Base-by-base conservation (phyloP, 2,329 filamentous ascomycete genomes). In the Pezicula neosporulosa region DNA sequence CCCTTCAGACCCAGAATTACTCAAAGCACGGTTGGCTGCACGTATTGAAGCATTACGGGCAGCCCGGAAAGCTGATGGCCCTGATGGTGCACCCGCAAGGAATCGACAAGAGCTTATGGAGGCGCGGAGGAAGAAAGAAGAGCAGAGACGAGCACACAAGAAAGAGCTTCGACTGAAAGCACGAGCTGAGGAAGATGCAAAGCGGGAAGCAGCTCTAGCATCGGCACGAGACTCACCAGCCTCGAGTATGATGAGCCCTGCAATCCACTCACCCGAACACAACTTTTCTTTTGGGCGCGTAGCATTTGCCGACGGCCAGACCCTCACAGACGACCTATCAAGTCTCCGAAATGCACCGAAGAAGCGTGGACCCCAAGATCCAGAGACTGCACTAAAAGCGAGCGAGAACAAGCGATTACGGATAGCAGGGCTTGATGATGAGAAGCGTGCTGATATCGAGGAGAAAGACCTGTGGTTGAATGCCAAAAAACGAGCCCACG, bases 381-480 rank as follows among this genome's bases (percentile, higher is more conserved):
- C 89, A 44, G 89, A 89, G 66, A 90, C 90, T 1, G 90, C 92
- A 6, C 82, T 99, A n/a, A 80, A 87, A 61, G 89, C 89, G 48
- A 84, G 90, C 1, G 86, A 97, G 71, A 89, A 90, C 64, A 93
- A 96, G 71, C 87, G 92, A 72, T 84, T 86, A 62, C 86, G 91
- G 27, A 74, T 97, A 28, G 80, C 85, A 42, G 80, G 76, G 27
- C 81, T 96, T 64, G 88, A 93, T 61, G 82, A 86, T 1, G 81
- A 83, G 59, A 96, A 96, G 73, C 87, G 88, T 50, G 85, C 85
- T 55, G 89, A 96, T 53, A 86, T 97, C 42, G 85, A 91, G 54
- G 90, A 97, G 70, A 97, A 97, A 76, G 93, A 99, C 63, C 77
- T 86, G 52, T 99, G 94, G 94, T 77, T 97, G 53, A 93, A 89